Evolutionary conservation across 2,329 filamentous ascomycete genomes (phyloP), one percentile per base, ranked within the genome.

Genomic region (Trichoderma sp.): DNA sequence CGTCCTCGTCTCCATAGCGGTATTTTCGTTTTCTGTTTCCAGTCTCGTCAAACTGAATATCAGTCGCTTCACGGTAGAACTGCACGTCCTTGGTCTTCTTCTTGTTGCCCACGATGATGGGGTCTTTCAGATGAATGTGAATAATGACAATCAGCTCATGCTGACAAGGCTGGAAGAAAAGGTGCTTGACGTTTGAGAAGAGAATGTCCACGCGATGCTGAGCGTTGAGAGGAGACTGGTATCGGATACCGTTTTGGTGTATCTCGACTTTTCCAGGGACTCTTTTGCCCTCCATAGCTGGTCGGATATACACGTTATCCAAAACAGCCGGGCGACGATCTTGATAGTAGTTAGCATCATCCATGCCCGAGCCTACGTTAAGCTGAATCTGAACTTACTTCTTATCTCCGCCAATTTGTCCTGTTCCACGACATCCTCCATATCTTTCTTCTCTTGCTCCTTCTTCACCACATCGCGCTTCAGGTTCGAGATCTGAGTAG

Each of bases 41-140:
- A 59, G 96, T 99, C 83, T 99, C 96, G 76, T 99, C 96, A 75
- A 99, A 98, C 77, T 97, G 94, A 79, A 99, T 98, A 74, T 99
- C 96, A 0, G 96, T 98, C 4, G 96, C 96, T 83, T 99, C 96
- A 66, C 96, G 89, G 77, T 97, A 97, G 82, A 99, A 99, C 75
- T 99, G 96, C 1, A 99, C 92, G 79, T 99, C 96, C 83, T 96
- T 97, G 13, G 96, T 97, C 88, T 99, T 99, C 84, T 97, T 96
- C 82, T 91, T 89, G 86, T 97, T 98, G 71, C 96, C 96, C 72
- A 99, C 92, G 80, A 99, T 94, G 78, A 99, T 98, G 3, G 96
- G 96, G 71, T 97, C 97, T 82, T 97, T 97, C 61, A 99, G 88
- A 79, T 99, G 96, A 68, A 99, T 92, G 79, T 99, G 96, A 74